Percentiles rank a stretch among this genome's conserved stretches.
Conservation (phyloP, 768 basidiomycete genomes). For the Cystoderma amianthinum region DNA sequence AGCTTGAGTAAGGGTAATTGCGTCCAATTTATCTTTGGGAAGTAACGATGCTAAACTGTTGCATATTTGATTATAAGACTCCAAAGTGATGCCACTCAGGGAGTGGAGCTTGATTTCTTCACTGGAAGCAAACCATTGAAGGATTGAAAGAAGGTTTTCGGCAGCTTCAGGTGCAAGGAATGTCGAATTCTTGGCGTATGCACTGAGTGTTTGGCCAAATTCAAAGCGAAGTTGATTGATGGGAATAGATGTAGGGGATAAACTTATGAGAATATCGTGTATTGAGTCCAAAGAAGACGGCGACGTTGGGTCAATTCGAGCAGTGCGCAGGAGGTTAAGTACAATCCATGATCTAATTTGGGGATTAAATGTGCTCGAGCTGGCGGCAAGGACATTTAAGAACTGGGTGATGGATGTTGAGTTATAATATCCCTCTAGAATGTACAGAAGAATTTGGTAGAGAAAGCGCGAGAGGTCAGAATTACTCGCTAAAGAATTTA, state of each 20-base stretch:
- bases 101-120: slow-evolving; percentile 34
- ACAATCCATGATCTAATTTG: slow-evolving; percentile 23
- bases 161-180: slow-evolving; percentile 28
- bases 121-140: slow-evolving; percentile 52
- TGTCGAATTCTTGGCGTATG: slow-evolving; percentile 17
- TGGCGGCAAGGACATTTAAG: slow-evolving; percentile 19
- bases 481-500: slow-evolving; percentile 30
- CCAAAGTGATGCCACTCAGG: slow-evolving; percentile 40
- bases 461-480: slow-evolving; percentile 36
- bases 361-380: slow-evolving; percentile 17
- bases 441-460: slow-evolving; percentile 29
- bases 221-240: slow-evolving; percentile 23
- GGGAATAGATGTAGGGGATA: slow-evolving; percentile 14
- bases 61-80: slow-evolving; percentile 19
- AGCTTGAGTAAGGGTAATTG: slow-evolving; percentile 14
- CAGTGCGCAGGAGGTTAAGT: slow-evolving; percentile 22
- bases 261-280: slow-evolving; percentile 14
- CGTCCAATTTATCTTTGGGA: slow-evolving; percentile 13
- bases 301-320: slow-evolving; percentile 18
- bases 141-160: slow-evolving; percentile 29
- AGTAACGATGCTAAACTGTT: slow-evolving; percentile 6
- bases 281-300: slow-evolving; percentile 15
- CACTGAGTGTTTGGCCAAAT: slow-evolving; percentile 23
- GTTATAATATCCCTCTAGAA: slow-evolving; percentile 42
- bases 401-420: slow-evolving; percentile 38